Evolutionary conservation across 2,329 filamentous ascomycete genomes (phyloP), one percentile per base, ranked within the genome.

Genomic region (Anisogramma anomala): DNA sequence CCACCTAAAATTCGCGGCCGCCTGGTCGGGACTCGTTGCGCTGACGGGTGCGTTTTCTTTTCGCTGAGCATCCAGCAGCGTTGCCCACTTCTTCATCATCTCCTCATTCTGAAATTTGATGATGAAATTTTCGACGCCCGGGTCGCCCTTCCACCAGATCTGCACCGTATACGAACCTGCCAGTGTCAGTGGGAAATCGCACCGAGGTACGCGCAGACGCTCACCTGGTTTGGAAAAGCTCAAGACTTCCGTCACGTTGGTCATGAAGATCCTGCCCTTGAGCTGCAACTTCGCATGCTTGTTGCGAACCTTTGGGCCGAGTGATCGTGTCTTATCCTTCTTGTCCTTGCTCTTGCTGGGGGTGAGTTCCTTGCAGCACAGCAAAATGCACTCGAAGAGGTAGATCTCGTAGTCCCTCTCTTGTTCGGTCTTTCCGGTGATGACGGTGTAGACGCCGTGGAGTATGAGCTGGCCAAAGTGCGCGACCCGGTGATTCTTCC

Each of bases 331-430:
- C 55, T 76, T 77, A 55, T 80, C 77, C 52, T 77, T 80, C 57
- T 85, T 89, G 42, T 86, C 84, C 58, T 83, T 86, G 58, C 60
- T 70, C 66, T 95, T 95, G 59, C 80, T 86, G 10, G 84, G 77
- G 42, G 87, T 83, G 39, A 91, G 73, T 56, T 96, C 91, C 67
- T 96, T 98, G 74, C 91, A 96, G 61, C 91, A 96, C 23, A 98
- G 74, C 32, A 98, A 68, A 43, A 98, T 98, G 57, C 78, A 84
- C 59, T 96, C 85, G 60, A 98, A 98, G 22, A 98, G 78, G 62
- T 94, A 98, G 47, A 98, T 93, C 60, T 94, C 89, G 59, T 96
- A 98, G 84, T 95, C 88, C 71, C 89, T 83, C 65, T 94, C 88
- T 52, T 85, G 80, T 46, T 95, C 89, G 55, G 80, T 93, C 62